These are phyloP conservation scores for Metschnikowia proteae DNA, from an alignment of 805 yeast species.

Conservation along the genomic window DNA sequence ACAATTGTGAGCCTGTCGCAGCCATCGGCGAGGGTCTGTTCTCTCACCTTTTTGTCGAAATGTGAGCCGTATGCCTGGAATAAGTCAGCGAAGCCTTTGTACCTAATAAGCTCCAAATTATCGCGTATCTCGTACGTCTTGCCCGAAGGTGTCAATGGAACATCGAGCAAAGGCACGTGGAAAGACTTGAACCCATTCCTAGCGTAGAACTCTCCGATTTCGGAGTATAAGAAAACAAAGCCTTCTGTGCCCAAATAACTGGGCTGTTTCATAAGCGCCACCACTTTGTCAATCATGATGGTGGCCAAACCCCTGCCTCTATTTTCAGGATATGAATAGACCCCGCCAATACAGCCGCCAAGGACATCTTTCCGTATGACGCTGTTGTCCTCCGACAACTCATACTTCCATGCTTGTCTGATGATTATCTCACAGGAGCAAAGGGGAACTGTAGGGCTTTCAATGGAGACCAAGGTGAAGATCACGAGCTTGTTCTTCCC, in stretches of 20 bases:
- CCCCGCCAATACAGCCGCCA: constrained; percentile 42
- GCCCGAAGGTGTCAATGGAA: constrained; percentile 17
- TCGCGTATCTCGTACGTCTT: background rate
- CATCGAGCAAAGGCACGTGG: constrained; percentile 30
- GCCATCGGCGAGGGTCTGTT: constrained; percentile 26
- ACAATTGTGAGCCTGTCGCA: constrained; percentile 27
- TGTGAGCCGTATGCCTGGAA: constrained; percentile 21
- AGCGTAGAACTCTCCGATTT: constrained; percentile 41
- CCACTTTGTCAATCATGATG: constrained; percentile 37
- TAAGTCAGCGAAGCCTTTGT: constrained; percentile 28
- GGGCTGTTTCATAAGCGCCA: constrained; percentile 22
- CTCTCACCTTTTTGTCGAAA: constrained; percentile 17
- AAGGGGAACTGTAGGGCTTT: constrained; percentile 21
- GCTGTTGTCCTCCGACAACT: constrained; percentile 11
- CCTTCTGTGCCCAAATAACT: constrained; percentile 29
- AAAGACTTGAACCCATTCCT: constrained; percentile 37
- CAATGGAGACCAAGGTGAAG: constrained; percentile 22
- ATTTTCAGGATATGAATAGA: constrained; percentile 34
- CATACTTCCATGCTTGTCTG: constrained; percentile 28
- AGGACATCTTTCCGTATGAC: constrained; percentile 19
- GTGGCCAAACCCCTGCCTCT: constrained; percentile 38
- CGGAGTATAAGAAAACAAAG: constrained; percentile 38
- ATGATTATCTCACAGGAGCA: constrained; percentile 36
- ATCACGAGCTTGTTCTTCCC: constrained; percentile 21
- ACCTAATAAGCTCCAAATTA: constrained; percentile 21